phyloP scores from a whole-genome alignment of 768 basidiomycete genomes.

The Amanita exitialis region DNA sequence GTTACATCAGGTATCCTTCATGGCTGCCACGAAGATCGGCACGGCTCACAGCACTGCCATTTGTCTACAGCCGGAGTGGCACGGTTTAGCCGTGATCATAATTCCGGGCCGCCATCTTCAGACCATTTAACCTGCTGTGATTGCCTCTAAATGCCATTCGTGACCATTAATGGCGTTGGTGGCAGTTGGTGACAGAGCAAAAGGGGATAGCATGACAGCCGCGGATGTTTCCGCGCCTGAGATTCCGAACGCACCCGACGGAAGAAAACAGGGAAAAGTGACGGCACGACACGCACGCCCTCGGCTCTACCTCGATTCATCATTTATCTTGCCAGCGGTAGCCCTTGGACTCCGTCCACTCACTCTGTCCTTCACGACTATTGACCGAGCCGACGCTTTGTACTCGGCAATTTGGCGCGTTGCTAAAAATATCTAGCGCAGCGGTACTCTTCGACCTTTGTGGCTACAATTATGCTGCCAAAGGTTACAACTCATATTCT shows the following conservation, averaged over 20 bases:
- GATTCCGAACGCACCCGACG: background rate
- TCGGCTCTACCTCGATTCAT: background rate
- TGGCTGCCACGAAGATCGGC: too few species aligned
- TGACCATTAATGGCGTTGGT: too few species aligned
- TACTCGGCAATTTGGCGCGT: background rate
- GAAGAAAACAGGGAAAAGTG: background rate
- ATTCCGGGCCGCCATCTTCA: too few species aligned
- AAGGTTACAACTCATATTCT: slow-evolving; percentile 75
- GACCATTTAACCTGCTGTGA: too few species aligned
- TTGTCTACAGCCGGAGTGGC: too few species aligned
- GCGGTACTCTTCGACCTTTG: background rate
- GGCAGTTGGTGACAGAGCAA: too few species aligned
- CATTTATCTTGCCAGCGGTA: background rate
- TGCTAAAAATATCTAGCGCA: background rate
- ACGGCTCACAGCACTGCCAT: too few species aligned
- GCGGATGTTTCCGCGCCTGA: too few species aligned
- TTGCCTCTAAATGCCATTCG: too few species aligned
- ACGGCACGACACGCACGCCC: background rate
- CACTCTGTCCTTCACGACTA: background rate
- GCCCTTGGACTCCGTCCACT: background rate
- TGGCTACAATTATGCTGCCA: slow-evolving; percentile 51
- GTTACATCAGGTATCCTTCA: too few species aligned
- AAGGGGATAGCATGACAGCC: too few species aligned
- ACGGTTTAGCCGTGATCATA: too few species aligned
- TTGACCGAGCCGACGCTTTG: background rate